Evolutionary conservation across 768 basidiomycete genomes (phyloP).

Genomic region (Tulasnella sp.): DNA sequence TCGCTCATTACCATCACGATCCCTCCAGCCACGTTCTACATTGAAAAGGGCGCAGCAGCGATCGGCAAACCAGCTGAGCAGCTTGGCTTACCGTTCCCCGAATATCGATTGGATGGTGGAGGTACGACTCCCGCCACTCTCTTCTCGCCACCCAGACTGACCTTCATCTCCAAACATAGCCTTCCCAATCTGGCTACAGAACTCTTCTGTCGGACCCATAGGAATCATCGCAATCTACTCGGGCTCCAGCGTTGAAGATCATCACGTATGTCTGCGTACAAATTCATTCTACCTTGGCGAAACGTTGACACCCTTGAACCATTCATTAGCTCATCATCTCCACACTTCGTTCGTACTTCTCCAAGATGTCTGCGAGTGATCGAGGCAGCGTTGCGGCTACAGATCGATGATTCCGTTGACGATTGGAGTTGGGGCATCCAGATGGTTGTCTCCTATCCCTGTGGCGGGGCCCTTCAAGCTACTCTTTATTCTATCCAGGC

Average conservation of each 20-base stretch:
- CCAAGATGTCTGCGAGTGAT: slow-evolving; percentile 26
- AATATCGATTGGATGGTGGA: slow-evolving; percentile 71
- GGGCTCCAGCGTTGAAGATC: slow-evolving; percentile 33
- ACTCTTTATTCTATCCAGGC: background rate
- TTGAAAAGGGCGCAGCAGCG: slow-evolving; percentile 83
- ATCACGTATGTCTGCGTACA: slow-evolving; percentile 25
- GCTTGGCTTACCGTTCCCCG: slow-evolving; percentile 63
- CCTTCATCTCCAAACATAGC: background rate
- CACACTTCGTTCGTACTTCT: slow-evolving; percentile 30
- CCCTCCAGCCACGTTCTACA: slow-evolving; percentile 50
- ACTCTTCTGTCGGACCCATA: slow-evolving; percentile 28
- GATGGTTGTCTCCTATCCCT: background rate
- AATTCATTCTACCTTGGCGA: background rate
- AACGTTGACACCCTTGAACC: background rate
- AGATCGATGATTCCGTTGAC: background rate
- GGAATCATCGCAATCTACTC: slow-evolving; percentile 35
- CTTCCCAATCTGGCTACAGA: slow-evolving; percentile 37
- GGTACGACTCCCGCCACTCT: slow-evolving; percentile 52
- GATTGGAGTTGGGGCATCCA: background rate
- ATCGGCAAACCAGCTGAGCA: slow-evolving; percentile 41
- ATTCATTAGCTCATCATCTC: slow-evolving; percentile 18
- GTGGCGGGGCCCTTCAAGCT: background rate
- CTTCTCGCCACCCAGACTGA: background rate
- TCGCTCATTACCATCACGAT: background rate
- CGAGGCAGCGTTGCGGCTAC: background rate